Conservation (phyloP, 768 basidiomycete species). For the Cystobasidium onofrii region DNA sequence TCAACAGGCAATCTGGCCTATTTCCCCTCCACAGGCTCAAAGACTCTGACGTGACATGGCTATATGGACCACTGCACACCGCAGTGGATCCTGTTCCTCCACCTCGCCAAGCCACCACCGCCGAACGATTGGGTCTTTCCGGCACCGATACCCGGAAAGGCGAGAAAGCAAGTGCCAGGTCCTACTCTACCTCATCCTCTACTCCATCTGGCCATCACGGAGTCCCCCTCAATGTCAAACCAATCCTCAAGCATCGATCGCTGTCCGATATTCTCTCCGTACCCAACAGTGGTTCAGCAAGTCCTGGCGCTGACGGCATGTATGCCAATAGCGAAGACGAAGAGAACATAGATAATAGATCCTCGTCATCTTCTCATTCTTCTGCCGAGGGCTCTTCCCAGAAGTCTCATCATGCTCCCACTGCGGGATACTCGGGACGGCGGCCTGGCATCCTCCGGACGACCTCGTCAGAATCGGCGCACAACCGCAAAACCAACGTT, state of each 20-base stretch:
- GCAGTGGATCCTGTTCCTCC: slow-evolving; percentile 68
- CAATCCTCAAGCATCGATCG: slow-evolving; percentile 91
- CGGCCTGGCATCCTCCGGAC: not conserved
- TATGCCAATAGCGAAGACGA: slow-evolving; percentile 10
- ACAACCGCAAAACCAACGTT: not conserved
- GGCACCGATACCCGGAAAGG: not conserved
- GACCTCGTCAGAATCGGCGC: not conserved
- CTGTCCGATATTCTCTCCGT: slow-evolving; percentile 68
- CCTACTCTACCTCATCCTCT: not conserved
- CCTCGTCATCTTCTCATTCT: not conserved
- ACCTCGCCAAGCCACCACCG: slow-evolving; percentile 52
- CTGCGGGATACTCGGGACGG: not conserved
- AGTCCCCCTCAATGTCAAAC: slow-evolving; percentile 51
- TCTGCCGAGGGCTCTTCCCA: not conserved
- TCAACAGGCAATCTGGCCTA: no score
- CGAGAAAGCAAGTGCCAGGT: not conserved
- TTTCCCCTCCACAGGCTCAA: slow-evolving; percentile 98
- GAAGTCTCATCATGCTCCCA: not conserved
- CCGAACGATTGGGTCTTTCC: slow-evolving; percentile 43
- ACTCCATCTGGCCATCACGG: not conserved
- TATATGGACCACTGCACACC: slow-evolving; percentile 92
- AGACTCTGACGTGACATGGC: slow-evolving; percentile 97
- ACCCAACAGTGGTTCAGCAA: slow-evolving; percentile 1
- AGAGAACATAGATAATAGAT: not conserved
- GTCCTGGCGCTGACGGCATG: not conserved